Percentiles rank a stretch among this genome's conserved stretches.
These are phyloP conservation scores for Phytophthora pistaciae DNA, from an alignment of 352 stramenopile genomes.

Conservation along the genomic window DNA sequence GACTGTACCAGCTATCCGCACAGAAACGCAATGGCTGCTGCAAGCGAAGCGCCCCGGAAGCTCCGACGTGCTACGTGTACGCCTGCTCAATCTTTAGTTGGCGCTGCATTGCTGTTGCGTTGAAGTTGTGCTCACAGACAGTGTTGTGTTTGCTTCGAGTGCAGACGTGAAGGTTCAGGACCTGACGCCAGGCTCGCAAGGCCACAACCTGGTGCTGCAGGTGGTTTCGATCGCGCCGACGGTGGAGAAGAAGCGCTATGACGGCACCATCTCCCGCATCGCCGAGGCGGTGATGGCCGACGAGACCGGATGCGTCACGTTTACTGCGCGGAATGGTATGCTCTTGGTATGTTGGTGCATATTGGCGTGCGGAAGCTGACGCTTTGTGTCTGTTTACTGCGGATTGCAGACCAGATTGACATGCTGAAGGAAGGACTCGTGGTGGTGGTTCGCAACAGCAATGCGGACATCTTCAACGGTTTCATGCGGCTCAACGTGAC, in stretches of 20 bases:
- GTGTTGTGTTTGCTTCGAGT: not conserved
- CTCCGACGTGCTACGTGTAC: slow-evolving; percentile 62
- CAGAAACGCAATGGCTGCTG: slow-evolving; percentile 27
- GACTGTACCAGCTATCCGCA: not conserved
- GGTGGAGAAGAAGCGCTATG: slow-evolving; percentile 78
- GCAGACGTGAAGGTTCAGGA: slow-evolving; percentile 86
- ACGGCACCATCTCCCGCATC: slow-evolving; percentile 73
- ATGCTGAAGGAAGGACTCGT: slow-evolving; percentile 58
- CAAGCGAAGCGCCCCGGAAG: slow-evolving; percentile 34
- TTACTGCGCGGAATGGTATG: slow-evolving; percentile 83
- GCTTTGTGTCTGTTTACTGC: slow-evolving; percentile 7
- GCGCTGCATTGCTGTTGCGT: slow-evolving; percentile 1
- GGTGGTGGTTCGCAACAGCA: slow-evolving; percentile 85
- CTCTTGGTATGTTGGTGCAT: not conserved
- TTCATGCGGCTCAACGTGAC: slow-evolving; percentile 89
- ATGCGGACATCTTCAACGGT: slow-evolving; percentile 85
- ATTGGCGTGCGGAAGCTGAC: not conserved
- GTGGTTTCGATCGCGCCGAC: slow-evolving; percentile 68
- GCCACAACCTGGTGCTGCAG: slow-evolving; percentile 83
- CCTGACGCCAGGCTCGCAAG: slow-evolving; percentile 73
- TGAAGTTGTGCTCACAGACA: not conserved
- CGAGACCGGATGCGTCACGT: slow-evolving; percentile 85
- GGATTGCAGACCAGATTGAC: slow-evolving; percentile 78
- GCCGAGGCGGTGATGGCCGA: slow-evolving; percentile 82
- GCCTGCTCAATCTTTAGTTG: not conserved